Conservation (phyloP, 2,329 filamentous ascomycete species). For the Epichloe hybrida region DNA sequence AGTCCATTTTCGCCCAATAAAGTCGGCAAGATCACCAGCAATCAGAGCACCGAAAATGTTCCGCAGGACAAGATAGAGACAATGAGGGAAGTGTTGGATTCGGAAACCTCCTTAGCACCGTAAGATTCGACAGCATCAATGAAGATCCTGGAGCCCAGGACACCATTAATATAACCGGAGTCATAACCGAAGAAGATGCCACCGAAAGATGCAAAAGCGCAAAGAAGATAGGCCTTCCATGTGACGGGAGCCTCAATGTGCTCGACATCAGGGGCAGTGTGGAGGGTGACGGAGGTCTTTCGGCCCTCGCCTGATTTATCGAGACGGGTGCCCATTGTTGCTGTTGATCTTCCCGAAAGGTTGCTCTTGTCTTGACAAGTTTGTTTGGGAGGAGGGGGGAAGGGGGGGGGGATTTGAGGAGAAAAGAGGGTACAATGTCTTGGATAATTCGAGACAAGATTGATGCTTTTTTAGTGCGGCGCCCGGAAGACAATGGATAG, state of each 20-base stretch:
- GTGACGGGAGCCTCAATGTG: conserved; percentile 56
- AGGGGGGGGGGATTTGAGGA: neutral
- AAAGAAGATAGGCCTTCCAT: conserved; percentile 54
- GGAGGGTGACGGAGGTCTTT: conserved; percentile 20
- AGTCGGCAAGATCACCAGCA: conserved; percentile 65
- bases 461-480: neutral
- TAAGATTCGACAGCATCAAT: conserved; percentile 34
- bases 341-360: neutral
- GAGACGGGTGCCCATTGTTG: conserved; percentile 1
- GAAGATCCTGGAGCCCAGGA: conserved; percentile 40
- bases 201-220: conserved; percentile 57
- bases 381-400: too few relatives aligned
- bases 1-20: conserved; percentile 58
- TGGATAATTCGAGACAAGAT: neutral
- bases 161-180: conserved; percentile 61
- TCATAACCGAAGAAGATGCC: conserved; percentile 72
- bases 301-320: conserved; percentile 12
- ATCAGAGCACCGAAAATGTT: conserved; percentile 70
- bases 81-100: conserved; percentile 41
- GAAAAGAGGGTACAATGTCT: neutral
- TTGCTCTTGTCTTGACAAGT: neutral
- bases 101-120: conserved; percentile 19
- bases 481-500: conserved; percentile 2
- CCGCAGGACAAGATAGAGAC: conserved; percentile 64
- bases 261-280: conserved; percentile 36